Conservation (phyloP, 805 yeast species). For the Brettanomyces anomalus region DNA sequence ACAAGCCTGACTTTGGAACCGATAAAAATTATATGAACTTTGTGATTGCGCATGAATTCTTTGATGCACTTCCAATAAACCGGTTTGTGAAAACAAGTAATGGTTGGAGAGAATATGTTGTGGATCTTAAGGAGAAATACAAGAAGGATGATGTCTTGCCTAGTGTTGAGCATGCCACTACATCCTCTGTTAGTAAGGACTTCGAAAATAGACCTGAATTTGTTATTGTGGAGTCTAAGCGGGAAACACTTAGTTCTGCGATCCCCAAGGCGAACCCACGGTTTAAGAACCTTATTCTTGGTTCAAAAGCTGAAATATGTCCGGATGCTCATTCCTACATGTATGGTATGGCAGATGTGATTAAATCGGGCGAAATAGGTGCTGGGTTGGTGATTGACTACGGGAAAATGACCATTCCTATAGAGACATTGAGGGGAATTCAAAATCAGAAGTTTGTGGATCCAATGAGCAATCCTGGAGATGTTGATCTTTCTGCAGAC, state of each 20-base stretch:
- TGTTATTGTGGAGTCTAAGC: slow-evolving; percentile 47
- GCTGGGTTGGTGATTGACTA: slow-evolving; percentile 72
- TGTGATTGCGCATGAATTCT: slow-evolving; percentile 77
- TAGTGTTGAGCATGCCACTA: slow-evolving; percentile 12
- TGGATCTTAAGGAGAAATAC: slow-evolving; percentile 36
- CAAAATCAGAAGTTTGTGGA: slow-evolving; percentile 62
- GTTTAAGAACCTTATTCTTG: slow-evolving; percentile 43
- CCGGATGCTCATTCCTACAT: slow-evolving; percentile 61
- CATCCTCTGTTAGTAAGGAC: slow-evolving; percentile 1
- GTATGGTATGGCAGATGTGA: slow-evolving; percentile 37
- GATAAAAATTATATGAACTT: slow-evolving; percentile 37
- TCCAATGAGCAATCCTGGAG: slow-evolving; percentile 70
- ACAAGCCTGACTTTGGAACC: slow-evolving; percentile 37
- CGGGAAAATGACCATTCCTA: slow-evolving; percentile 60
- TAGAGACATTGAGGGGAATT: slow-evolving; percentile 68
- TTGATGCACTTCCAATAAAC: slow-evolving; percentile 77
- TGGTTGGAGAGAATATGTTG: slow-evolving; percentile 76
- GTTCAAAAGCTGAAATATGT: slow-evolving; percentile 61
- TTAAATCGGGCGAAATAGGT: slow-evolving; percentile 34
- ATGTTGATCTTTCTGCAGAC: slow-evolving; percentile 74
- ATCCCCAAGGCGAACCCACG: slow-evolving; percentile 45
- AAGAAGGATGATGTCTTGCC: slow-evolving; percentile 10
- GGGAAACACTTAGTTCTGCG: slow-evolving; percentile 53
- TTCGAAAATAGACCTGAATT: slow-evolving; percentile 28
- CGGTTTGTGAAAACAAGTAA: slow-evolving; percentile 50